Conservation (phyloP, 441 rosid species). For the Pelargonium citronellum region DNA sequence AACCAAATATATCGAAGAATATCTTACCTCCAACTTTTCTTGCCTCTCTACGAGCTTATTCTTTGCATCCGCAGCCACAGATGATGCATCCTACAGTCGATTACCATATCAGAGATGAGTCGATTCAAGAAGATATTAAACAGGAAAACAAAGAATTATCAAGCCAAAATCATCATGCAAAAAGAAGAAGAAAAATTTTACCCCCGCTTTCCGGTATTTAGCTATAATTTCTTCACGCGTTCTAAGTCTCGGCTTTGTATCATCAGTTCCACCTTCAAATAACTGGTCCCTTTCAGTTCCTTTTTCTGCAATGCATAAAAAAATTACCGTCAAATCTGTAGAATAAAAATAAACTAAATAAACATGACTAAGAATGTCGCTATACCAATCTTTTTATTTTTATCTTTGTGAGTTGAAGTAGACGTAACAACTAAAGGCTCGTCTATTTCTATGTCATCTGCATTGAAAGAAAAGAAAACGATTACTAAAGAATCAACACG, state of each 20-base stretch:
- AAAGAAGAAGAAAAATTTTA: conserved; percentile 20
- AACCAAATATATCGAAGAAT: neutral
- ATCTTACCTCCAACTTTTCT: conserved; percentile 56
- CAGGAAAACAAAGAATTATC: conserved; percentile 2
- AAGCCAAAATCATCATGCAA: conserved; percentile 6
- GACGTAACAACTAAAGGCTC: conserved; percentile 28
- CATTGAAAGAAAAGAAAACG: conserved; percentile 9
- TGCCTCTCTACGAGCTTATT: conserved; percentile 56
- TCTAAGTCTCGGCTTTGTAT: conserved; percentile 42
- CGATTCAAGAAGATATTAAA: conserved; percentile 10
- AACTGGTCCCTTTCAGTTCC: conserved; percentile 44
- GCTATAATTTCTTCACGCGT: conserved; percentile 55
- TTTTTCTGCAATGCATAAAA: conserved; percentile 34
- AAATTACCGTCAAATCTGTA: conserved; percentile 2
- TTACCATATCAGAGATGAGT: conserved; percentile 5
- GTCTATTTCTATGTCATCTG: conserved; percentile 61
- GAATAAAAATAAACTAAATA: neutral
- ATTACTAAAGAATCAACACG: conserved; percentile 11
- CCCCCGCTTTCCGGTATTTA: conserved; percentile 50
- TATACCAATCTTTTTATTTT: conserved; percentile 32
- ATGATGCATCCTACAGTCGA: conserved; percentile 47
- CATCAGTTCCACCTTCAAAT: conserved; percentile 39
- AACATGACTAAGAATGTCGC: conserved; percentile 3
- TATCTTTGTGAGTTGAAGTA: conserved; percentile 33
- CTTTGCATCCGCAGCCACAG: conserved; percentile 52